phyloP scores from a whole-genome alignment of 2,329 filamentous ascomycete species.

The Fusarium tjaetaba region DNA sequence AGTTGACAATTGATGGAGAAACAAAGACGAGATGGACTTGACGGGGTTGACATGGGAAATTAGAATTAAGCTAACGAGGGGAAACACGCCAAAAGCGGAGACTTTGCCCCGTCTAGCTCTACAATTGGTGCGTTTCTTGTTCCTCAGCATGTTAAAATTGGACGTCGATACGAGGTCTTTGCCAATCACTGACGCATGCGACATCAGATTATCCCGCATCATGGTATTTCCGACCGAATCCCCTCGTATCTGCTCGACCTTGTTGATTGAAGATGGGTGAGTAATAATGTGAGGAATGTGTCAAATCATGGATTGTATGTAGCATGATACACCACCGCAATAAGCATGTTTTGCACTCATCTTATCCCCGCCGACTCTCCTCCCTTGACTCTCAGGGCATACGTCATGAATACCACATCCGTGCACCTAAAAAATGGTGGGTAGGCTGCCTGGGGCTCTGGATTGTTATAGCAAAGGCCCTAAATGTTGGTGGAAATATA shows the following conservation, averaged over 20 bases:
- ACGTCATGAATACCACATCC: neutral
- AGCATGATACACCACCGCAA: neutral
- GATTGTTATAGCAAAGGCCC: neutral
- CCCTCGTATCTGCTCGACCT: neutral
- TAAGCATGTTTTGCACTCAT: neutral
- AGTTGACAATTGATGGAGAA: neutral
- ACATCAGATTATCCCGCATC: neutral
- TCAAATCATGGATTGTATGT: neutral
- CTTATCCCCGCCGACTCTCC: neutral
- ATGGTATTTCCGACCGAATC: neutral
- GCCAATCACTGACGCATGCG: neutral
- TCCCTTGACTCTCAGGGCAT: neutral
- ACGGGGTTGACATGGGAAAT: constrained; percentile 2
- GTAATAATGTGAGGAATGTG: neutral
- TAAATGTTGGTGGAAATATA: neutral
- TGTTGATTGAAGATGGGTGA: neutral
- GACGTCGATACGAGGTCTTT: neutral
- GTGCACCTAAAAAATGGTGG: neutral
- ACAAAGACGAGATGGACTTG: neutral
- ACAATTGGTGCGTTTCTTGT: neutral
- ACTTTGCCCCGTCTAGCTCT: neutral
- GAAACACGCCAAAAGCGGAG: neutral
- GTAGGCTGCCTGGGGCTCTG: neutral
- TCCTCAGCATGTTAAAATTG: neutral
- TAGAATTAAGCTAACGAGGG: constrained; percentile 6